Base-by-base conservation (phyloP, 2,329 filamentous ascomycete genomes). In the Rhexocercosporidium sp. region DNA sequence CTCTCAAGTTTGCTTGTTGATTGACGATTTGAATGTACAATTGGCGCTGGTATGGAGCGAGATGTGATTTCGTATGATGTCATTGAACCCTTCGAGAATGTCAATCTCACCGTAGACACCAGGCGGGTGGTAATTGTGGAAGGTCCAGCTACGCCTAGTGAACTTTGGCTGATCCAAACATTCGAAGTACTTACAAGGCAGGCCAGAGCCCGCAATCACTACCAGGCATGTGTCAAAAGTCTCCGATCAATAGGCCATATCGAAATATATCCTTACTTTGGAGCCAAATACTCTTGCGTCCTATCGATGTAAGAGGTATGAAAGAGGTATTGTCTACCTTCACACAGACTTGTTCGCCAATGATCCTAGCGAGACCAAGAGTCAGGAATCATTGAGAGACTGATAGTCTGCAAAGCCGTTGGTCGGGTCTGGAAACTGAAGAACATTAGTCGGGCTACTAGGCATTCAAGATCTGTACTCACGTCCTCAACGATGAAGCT, bases 171-270 rank as follows among this genome's bases (percentile, higher is more conserved):
- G n/a, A 18, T 3, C 3, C 41, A 18, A 20, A 44, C 3, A 12
- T 8, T 3, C n/a, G 3, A 6, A 16, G 47, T 34, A 62, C 66
- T 60, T 78, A 86, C 75, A 86, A 92, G 78, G 90, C 88, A 67
- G 91, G 91, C 90, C 91, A 93, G n/a, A 87, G 84, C 20, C 91
- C 91, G 71, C 91, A 93, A 59, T 86, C 81, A 1, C 88, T 88
- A 84, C 84, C 69, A 1, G 91, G 91, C 88, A 93, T 93, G 71
- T 93, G 90, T n/a, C 82, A 82, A 60, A 93, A 84, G 76, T 93
- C 91, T 25, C 90, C 82, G 59, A 94, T 88, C 71, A 93, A 86
- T 7, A 94, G 83, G 0, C 89, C 91, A 70, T 88, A 83, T 31
- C 83, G 85, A 76, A 88, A 93, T 1, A 81, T 78, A 57, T 85